Base-by-base conservation (phyloP, 371 early-diverging fungal species). In the Batrachochytrium dendrobatidis region DNA sequence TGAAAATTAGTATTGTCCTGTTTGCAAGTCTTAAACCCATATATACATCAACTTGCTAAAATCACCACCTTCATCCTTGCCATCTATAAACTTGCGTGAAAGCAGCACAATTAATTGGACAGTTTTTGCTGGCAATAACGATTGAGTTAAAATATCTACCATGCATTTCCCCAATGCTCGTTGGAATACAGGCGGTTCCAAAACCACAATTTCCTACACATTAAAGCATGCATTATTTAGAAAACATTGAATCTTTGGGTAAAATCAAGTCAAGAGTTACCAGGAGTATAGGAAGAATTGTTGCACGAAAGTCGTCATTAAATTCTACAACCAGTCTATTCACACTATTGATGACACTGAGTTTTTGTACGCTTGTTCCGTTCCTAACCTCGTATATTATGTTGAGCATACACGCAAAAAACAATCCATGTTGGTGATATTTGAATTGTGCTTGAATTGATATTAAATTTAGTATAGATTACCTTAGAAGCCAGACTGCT, bases 31-130 rank as follows among this genome's bases (percentile, higher is more conserved):
- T n/a, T n/a, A n/a, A n/a, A n/a, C n/a, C n/a, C n/a, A n/a, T n/a
- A n/a, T n/a, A n/a, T n/a, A n/a, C n/a, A n/a, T n/a, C n/a, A n/a
- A n/a, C n/a, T n/a, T n/a, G n/a, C n/a, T n/a, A n/a, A n/a, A n/a
- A n/a, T n/a, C n/a, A n/a, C 17, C 32, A 70, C 67, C 69, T 58
- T 64, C 62, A 43, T 65, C 66, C 34, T 65, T 65, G 52, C 59
- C 60, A n/a, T 59, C 61, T 17, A 73, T 39, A 5, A 73, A 49
- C 52, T 60, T 63, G 7, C 52, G 28, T 15, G 70, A 68, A 18
- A 61, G 56, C 3, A 32, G 51, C 4, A 32, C 3, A n/a, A 51
- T 22, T 3, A 51, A 22, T 32, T 8, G 4, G 28, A 51, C 51
- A 28, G 32, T 4, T 22, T 51, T 51, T 10, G 51, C 18, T 32